phyloP scores from a whole-genome alignment of 2,329 filamentous ascomycete species.

The Cordyceps javanica region DNA sequence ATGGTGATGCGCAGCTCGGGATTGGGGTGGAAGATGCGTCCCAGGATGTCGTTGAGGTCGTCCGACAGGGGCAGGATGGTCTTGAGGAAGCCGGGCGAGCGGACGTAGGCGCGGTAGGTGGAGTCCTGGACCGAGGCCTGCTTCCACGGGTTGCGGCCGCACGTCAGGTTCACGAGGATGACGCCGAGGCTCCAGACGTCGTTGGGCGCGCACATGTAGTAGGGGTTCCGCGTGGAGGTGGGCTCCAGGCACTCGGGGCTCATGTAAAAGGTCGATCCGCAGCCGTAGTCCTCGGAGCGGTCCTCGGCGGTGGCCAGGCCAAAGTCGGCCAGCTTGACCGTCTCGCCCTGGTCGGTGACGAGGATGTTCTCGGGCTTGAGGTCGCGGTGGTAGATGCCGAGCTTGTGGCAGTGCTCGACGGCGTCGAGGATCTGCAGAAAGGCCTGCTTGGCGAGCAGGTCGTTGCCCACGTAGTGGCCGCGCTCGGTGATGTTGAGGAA shows the following conservation, averaged over 20 bases:
- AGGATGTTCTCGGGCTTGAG: constrained; percentile 98
- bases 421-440: constrained; percentile 97
- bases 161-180: constrained; percentile 94
- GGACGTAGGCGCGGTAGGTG: constrained; percentile 86
- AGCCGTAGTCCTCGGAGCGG: constrained; percentile 89
- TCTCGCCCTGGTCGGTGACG: constrained; percentile 80
- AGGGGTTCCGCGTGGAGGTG: constrained; percentile 62
- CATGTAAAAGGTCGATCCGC: constrained; percentile 99
- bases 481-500: constrained; percentile 97
- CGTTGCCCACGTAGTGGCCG: constrained; percentile 88
- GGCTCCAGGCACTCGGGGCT: constrained; percentile 94
- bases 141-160: constrained; percentile 98
- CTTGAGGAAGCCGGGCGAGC: constrained; percentile 80
- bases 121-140: constrained; percentile 88
- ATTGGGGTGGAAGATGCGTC: constrained; percentile 80
- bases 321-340: constrained; percentile 95
- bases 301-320: constrained; percentile 83
- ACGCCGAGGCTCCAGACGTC: constrained; percentile 98
- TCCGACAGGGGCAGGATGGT: constrained; percentile 86
- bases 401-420: constrained; percentile 86
- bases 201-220: constrained; percentile 88
- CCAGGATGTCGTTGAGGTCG: constrained; percentile 83
- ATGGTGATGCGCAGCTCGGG: constrained; percentile 78
- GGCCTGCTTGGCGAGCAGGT: constrained; percentile 75
- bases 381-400: constrained; percentile 95